A percentile compares a stretch with the other conserved stretches of the same genome.
Conservation (phyloP, 2,329 filamentous ascomycete genomes). For the Fusarium liriodendri region DNA sequence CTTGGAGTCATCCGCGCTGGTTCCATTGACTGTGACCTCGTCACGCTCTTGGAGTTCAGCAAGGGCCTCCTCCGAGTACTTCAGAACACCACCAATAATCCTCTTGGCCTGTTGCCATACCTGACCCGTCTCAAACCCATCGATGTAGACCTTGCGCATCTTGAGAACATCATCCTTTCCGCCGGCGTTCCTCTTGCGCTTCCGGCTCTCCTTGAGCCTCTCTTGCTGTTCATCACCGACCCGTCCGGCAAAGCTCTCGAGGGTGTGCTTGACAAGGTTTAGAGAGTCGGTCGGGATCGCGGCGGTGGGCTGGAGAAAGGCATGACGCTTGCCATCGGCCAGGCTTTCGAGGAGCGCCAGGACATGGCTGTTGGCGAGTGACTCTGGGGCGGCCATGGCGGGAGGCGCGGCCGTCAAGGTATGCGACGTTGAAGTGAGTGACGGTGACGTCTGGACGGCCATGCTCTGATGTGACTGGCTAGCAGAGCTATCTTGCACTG, state of each 20-base stretch:
- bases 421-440: constrained; percentile 72
- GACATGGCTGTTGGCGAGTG: constrained; percentile 51
- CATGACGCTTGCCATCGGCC: constrained; percentile 70
- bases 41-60: constrained; percentile 63
- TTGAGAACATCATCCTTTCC: constrained; percentile 71
- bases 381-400: constrained; percentile 54
- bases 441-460: constrained; percentile 63
- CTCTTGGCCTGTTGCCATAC: constrained; percentile 94
- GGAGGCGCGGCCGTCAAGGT: constrained; percentile 67
- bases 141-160: constrained; percentile 83
- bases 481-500: constrained; percentile 31
- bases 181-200: constrained; percentile 76
- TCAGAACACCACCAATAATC: constrained; percentile 73
- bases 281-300: constrained; percentile 77
- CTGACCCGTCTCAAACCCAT: constrained; percentile 89
- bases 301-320: constrained; percentile 79
- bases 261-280: constrained; percentile 79
- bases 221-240: constrained; percentile 79
- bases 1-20: constrained; percentile 49
- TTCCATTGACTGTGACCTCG: constrained; percentile 53
- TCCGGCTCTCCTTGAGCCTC: constrained; percentile 77
- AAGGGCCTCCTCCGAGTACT: constrained; percentile 60
- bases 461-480: constrained; percentile 43
- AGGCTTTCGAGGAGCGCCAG: constrained; percentile 68
- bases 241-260: constrained; percentile 81